Conservation (phyloP, 768 basidiomycete species). For the Tephrocybe sp. region DNA sequence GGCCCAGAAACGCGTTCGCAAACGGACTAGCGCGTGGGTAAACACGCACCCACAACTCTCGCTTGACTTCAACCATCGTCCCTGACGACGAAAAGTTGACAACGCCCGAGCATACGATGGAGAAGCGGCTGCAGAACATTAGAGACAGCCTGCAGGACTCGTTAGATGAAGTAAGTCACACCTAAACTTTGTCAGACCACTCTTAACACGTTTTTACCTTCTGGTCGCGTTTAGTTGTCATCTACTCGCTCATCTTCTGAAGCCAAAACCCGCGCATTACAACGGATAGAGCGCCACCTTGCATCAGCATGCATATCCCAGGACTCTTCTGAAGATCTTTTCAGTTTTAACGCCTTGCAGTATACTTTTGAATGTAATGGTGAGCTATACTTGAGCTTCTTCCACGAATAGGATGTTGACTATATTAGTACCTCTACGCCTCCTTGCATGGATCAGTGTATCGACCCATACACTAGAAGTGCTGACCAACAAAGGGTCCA, state of each 20-base stretch:
- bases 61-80: conserved; percentile 14
- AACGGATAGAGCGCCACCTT: conserved; percentile 53
- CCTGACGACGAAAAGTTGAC: conserved; percentile 9
- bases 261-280: conserved; percentile 54
- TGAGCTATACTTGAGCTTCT: conserved; percentile 32
- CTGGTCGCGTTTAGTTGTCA: conserved; percentile 45
- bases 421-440: conserved; percentile 60
- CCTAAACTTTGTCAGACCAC: not conserved
- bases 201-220: conserved; percentile 7
- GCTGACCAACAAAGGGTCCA: conserved; percentile 42
- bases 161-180: conserved; percentile 59
- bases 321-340: conserved; percentile 44
- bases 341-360: conserved; percentile 64
- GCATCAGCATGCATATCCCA: conserved; percentile 47
- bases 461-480: conserved; percentile 52
- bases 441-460: conserved; percentile 61
- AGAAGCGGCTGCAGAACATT: conserved; percentile 33
- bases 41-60: conserved; percentile 24
- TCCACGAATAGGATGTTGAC: not conserved
- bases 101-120: conserved; percentile 16
- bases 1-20: conserved; percentile 12
- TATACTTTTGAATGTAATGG: conserved; percentile 84
- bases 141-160: conserved; percentile 54
- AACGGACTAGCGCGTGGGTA: conserved; percentile 14
- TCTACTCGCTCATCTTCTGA: conserved; percentile 59